Evolutionary conservation across 192 early-diverging fungal genomes (phyloP).

Genomic region (Coemansia reversa): DNA sequence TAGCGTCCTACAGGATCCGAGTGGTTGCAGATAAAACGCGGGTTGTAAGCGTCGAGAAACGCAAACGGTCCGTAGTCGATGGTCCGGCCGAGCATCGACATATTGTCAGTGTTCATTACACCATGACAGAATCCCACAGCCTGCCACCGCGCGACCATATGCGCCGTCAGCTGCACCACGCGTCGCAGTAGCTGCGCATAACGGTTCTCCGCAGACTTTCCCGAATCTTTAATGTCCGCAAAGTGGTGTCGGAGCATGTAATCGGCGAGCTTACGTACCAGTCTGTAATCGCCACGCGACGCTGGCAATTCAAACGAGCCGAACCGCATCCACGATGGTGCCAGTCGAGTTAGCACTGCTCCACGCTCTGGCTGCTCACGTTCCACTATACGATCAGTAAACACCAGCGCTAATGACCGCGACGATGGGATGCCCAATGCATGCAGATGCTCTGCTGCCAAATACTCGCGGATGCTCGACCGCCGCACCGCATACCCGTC

Average conservation of each 20-base stretch:
- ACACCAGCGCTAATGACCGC: constrained; percentile 71
- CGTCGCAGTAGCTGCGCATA: constrained; percentile 62
- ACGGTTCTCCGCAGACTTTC: constrained; percentile 36
- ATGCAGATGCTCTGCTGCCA: constrained; percentile 59
- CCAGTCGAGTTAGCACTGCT: constrained; percentile 72
- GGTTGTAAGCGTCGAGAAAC: constrained; percentile 84
- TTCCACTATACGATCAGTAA: constrained; percentile 60
- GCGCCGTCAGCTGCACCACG: constrained; percentile 63
- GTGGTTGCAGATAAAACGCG: constrained; percentile 75
- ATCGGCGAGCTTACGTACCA: constrained; percentile 66
- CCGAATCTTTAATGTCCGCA: constrained; percentile 13
- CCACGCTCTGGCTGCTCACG: constrained; percentile 73
- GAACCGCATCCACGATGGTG: constrained; percentile 82
- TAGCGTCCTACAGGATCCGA: constrained; percentile 77
- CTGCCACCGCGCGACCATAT: constrained; percentile 80
- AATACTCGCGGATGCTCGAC: constrained; percentile 83
- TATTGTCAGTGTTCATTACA: constrained; percentile 93
- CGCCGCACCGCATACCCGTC: constrained; percentile 88
- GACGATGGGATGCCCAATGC: constrained; percentile 75
- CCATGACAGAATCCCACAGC: constrained; percentile 77
- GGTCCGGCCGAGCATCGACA: constrained; percentile 80
- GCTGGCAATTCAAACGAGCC: constrained; percentile 85
- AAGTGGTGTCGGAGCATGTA: constrained; percentile 65
- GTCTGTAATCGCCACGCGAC: constrained; percentile 60
- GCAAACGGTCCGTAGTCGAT: constrained; percentile 87